These are phyloP conservation scores for Exophiala lecanii-corni DNA, from an alignment of 2,329 filamentous ascomycete species.

Conservation along the genomic window DNA sequence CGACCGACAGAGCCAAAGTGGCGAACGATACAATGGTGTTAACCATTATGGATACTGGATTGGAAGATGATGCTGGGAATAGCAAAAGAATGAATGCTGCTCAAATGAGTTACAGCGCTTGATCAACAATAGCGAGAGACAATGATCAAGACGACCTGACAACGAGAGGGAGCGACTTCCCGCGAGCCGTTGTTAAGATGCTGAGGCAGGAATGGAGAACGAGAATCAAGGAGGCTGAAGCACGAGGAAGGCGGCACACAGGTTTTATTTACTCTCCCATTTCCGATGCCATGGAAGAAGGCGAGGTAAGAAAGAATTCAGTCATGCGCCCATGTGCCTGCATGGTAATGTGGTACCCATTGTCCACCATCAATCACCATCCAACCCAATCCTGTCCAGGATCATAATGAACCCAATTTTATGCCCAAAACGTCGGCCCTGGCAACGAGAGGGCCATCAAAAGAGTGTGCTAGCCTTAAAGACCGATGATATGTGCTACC, in stretches of 20 bases:
- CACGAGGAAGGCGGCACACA: not conserved
- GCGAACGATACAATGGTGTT: slow-evolving; percentile 17
- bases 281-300: not conserved
- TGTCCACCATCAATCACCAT: no score
- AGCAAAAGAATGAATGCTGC: not conserved
- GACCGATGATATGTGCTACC: no score
- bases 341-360: no score
- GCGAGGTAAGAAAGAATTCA: not conserved
- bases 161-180: not conserved
- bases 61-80: not conserved
- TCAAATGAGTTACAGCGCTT: not conserved
- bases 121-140: not conserved
- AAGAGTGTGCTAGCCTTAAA: no score
- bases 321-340: no score
- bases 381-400: no score
- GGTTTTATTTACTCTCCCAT: not conserved
- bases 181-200: no score
- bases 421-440: no score
- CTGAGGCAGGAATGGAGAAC: not conserved
- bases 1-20: slow-evolving; percentile 13
- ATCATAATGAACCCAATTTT: no score
- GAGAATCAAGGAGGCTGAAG: not conserved
- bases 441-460: no score
- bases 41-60: slow-evolving; percentile 13
- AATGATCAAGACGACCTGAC: no score